Evolutionary conservation across 139 green algal genomes (phyloP).

Genomic region (Coelastrella sp.): DNA sequence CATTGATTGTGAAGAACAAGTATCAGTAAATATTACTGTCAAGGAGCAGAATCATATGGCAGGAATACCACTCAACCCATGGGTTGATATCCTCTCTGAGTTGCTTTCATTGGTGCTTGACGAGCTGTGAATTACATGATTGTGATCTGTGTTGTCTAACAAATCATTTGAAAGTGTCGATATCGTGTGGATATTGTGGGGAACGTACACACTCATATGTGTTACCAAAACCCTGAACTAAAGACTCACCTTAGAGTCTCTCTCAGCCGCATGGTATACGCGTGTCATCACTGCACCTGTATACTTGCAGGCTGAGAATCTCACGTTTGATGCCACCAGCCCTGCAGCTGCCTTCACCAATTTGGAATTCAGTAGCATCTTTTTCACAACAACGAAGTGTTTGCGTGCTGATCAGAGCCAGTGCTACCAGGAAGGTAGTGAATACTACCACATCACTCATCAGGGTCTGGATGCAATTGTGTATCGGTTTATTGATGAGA

Average conservation of each 20-base stretch:
- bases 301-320: slow-evolving; percentile 7
- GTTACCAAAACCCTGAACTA: too few species aligned
- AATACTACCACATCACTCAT: slow-evolving; percentile 34
- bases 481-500: slow-evolving; percentile 37
- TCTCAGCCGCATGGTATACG: neutral
- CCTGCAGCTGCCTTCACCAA: slow-evolving; percentile 33
- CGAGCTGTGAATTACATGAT: too few species aligned
- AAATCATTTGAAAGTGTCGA: too few species aligned
- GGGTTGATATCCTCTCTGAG: too few species aligned
- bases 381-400: slow-evolving; percentile 40
- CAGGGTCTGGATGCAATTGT: slow-evolving; percentile 51
- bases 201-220: too few species aligned
- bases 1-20: neutral
- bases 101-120: too few species aligned
- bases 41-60: too few species aligned
- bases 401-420: slow-evolving; percentile 10
- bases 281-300: neutral
- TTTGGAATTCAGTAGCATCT: neutral
- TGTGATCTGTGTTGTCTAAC: too few species aligned
- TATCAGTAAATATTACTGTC: too few species aligned
- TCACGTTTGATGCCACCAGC: neutral
- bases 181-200: too few species aligned
- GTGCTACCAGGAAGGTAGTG: neutral
- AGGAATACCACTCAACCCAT: too few species aligned
- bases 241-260: neutral